phyloP scores from a whole-genome alignment of 805 yeast genomes.

The Candida odintsovae region DNA sequence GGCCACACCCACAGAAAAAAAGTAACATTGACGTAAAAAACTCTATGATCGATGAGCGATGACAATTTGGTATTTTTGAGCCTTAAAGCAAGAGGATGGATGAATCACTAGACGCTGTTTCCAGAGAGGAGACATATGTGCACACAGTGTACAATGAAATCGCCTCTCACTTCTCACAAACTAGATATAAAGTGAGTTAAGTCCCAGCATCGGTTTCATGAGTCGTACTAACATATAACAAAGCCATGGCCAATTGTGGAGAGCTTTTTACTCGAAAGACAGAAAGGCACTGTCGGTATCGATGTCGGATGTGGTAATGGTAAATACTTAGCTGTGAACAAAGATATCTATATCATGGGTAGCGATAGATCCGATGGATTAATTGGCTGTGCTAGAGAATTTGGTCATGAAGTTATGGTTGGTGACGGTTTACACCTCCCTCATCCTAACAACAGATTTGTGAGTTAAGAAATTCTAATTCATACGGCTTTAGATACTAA shows the following conservation, averaged over 20 bases:
- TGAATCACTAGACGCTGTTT: slow-evolving; percentile 35
- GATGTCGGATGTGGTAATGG: slow-evolving; percentile 99
- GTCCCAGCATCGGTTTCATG: no score
- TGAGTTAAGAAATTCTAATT: neutral
- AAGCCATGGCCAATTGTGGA: slow-evolving; percentile 97
- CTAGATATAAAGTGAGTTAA: slow-evolving; percentile 60
- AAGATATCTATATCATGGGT: slow-evolving; percentile 65
- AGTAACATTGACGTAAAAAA: neutral
- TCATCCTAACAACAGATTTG: slow-evolving; percentile 38
- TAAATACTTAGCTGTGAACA: slow-evolving; percentile 73
- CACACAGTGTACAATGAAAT: slow-evolving; percentile 92
- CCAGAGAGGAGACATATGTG: slow-evolving; percentile 71
- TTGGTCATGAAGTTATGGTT: slow-evolving; percentile 51
- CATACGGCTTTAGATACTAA: no score
- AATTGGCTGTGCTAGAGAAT: slow-evolving; percentile 52
- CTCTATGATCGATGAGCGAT: neutral
- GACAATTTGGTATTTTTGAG: neutral
- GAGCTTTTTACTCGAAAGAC: slow-evolving; percentile 46
- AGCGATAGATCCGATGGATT: slow-evolving; percentile 68
- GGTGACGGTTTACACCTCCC: slow-evolving; percentile 78
- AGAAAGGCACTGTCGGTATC: slow-evolving; percentile 62
- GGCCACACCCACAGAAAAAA: neutral
- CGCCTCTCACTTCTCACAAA: slow-evolving; percentile 88
- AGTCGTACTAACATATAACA: slow-evolving; percentile 2
- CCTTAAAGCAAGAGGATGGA: slow-evolving; percentile 11